A percentile compares a stretch with the other conserved stretches of the same genome.
These are phyloP conservation scores for Magnaporthiopsis poae DNA, from an alignment of 2,329 filamentous ascomycete species.

Conservation along the genomic window DNA sequence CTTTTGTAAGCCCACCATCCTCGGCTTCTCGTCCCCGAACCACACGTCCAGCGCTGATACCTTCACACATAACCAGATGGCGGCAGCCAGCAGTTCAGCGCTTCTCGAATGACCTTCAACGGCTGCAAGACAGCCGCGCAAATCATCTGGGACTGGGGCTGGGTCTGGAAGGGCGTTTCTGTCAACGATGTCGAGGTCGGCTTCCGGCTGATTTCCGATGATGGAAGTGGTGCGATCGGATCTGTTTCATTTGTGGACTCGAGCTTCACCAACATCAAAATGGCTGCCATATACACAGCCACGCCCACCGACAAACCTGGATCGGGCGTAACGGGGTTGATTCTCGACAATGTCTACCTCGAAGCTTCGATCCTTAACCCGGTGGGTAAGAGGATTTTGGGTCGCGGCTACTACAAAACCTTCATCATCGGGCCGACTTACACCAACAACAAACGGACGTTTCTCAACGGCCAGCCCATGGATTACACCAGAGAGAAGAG, in stretches of 20 bases:
- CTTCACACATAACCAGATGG: neutral
- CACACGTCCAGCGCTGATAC: too few relatives aligned
- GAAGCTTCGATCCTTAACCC: neutral
- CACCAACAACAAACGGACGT: neutral
- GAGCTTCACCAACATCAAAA: neutral
- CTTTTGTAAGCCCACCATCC: conserved; percentile 21
- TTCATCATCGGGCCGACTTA: neutral
- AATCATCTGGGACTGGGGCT: conserved; percentile 11
- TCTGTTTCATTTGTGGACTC: conserved; percentile 1
- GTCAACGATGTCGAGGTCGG: conserved; percentile 5
- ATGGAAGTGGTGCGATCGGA: neutral
- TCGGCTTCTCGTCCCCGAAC: too few relatives aligned
- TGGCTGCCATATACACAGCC: neutral
- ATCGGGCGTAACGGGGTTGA: neutral
- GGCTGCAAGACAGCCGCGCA: conserved; percentile 5
- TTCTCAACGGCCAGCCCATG: neutral
- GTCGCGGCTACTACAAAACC: neutral
- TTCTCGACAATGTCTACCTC: conserved; percentile 5
- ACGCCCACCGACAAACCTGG: neutral
- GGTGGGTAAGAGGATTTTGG: neutral
- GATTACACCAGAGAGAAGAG: neutral
- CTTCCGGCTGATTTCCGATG: neutral
- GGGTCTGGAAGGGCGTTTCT: conserved; percentile 5
- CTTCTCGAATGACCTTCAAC: conserved; percentile 12
- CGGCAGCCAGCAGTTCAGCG: conserved; percentile 13